phyloP scores from a whole-genome alignment of 2,329 filamentous ascomycete genomes.

The Colletotrichum sp. region DNA sequence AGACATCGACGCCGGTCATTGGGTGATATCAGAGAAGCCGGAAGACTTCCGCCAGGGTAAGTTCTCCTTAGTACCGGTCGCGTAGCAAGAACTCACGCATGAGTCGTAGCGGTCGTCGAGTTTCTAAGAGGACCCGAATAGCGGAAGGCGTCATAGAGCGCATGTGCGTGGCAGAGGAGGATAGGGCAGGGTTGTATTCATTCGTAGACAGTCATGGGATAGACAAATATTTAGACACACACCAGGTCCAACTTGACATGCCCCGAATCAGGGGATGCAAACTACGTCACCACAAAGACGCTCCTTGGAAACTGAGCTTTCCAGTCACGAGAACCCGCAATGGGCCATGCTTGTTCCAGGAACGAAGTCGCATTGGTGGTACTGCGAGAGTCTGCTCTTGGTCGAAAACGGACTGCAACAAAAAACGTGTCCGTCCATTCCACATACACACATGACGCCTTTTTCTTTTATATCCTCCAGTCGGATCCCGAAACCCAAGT shows the following conservation, averaged over 20 bases:
- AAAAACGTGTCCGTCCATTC: constrained; percentile 15
- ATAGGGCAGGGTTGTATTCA: background rate
- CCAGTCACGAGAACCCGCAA: background rate
- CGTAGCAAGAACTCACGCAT: background rate
- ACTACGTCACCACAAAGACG: background rate
- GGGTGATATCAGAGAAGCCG: constrained; percentile 89
- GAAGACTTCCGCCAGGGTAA: constrained; percentile 77
- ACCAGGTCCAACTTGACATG: background rate
- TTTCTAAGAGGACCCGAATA: constrained; percentile 60
- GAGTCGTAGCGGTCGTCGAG: constrained; percentile 62
- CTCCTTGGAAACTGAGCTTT: background rate
- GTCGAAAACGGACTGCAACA: background rate
- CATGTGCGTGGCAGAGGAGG: background rate
- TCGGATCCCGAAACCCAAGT: constrained; percentile 14
- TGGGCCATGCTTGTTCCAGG: background rate
- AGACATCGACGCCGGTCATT: constrained; percentile 82
- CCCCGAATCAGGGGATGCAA: background rate
- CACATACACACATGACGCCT: constrained; percentile 14
- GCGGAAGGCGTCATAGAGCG: constrained; percentile 9
- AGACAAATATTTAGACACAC: background rate
- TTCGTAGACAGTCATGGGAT: background rate
- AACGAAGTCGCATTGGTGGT: background rate
- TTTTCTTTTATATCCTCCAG: constrained; percentile 1
- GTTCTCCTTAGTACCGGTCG: constrained; percentile 24
- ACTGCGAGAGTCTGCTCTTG: background rate